Base-by-base conservation (phyloP, 768 basidiomycete species). In the Udeniomyces megalosporus region DNA sequence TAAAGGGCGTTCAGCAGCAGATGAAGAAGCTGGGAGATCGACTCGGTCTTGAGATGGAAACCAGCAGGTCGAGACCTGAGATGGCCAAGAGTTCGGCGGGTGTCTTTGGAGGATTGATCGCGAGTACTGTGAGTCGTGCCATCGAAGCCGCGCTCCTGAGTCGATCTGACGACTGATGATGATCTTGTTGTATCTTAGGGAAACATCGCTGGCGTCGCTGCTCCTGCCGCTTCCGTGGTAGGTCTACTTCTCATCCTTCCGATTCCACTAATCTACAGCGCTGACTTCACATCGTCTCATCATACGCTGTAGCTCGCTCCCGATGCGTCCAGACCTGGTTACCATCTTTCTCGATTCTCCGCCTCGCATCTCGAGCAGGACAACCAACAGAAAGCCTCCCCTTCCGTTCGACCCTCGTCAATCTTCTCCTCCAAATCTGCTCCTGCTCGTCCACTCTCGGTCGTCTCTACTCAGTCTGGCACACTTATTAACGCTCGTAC, bases 71-170 rank as follows among this genome's bases (percentile, higher is more conserved):
- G 17, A 52, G 75, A 4, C 75, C 75, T 0, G 70, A 73, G 26
- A 73, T 77, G 50, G 76, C 78, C 15, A 74, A 78, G 62, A 81
- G 74, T 66, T 77, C 77, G 24, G 84, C 76, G 0, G 83, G 84
- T 5, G 84, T 84, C 1, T 78, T 84, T 62, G 85, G 84, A 0
- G 79, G 84, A 4, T 78, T 89, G 38, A 81, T 90, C 24, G 80
- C 83, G 7, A 81, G 82, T 61, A 82, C 85, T 0, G 62, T 63
- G 38, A 44, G 62, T 63, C 24, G 2, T 20, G 14, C 38, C 20
- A n/a, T n/a, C 2, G 6, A 31, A 1, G 5, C 49, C 20, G n/a
- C 20, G 0, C 35, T 29, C n/a, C 20, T 59, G 17, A 10, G n/a
- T n/a, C n/a, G n/a, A n/a, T n/a, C n/a, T n/a, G n/a, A n/a, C n/a